These are phyloP conservation scores for Fremontodendron californicum DNA, from an alignment of 345 rosid species.

Conservation along the genomic window DNA sequence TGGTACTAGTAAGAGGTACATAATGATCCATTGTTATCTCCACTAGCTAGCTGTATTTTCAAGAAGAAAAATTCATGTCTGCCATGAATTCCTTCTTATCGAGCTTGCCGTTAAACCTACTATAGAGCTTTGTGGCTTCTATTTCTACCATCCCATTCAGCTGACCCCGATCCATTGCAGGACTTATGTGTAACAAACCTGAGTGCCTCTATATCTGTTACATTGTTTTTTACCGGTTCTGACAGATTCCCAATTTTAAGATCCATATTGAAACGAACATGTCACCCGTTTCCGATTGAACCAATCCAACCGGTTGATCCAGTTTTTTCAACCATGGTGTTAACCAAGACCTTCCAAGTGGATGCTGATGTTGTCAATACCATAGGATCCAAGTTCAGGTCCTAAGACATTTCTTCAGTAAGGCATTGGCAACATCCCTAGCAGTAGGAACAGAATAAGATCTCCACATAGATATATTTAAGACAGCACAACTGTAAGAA, in stretches of 20 bases:
- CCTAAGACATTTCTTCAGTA: neutral
- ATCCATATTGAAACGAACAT: no score
- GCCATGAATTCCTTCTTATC: slow-evolving; percentile 24
- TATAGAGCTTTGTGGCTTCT: slow-evolving; percentile 30
- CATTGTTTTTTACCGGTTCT: no score
- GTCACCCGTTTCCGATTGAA: no score
- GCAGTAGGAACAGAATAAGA: neutral
- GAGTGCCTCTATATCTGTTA: no score
- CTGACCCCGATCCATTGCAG: slow-evolving; percentile 58
- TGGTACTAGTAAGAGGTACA: neutral
- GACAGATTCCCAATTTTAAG: no score
- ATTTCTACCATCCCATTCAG: slow-evolving; percentile 29
- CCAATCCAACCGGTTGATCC: no score
- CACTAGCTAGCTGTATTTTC: neutral
- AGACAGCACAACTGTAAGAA: slow-evolving; percentile 7
- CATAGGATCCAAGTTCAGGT: slow-evolving; percentile 50
- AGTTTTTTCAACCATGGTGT: slow-evolving; percentile 22
- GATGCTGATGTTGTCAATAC: slow-evolving; percentile 31
- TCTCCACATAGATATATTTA: neutral
- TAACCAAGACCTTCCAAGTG: slow-evolving; percentile 50
- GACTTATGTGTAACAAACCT: slow-evolving; percentile 60
- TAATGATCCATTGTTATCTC: neutral
- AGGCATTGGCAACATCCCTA: neutral
- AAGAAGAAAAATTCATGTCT: neutral
- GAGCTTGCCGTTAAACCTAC: neutral